phyloP scores from a whole-genome alignment of 148 eudicot genomes.

The Dianthus caryophyllus region DNA sequence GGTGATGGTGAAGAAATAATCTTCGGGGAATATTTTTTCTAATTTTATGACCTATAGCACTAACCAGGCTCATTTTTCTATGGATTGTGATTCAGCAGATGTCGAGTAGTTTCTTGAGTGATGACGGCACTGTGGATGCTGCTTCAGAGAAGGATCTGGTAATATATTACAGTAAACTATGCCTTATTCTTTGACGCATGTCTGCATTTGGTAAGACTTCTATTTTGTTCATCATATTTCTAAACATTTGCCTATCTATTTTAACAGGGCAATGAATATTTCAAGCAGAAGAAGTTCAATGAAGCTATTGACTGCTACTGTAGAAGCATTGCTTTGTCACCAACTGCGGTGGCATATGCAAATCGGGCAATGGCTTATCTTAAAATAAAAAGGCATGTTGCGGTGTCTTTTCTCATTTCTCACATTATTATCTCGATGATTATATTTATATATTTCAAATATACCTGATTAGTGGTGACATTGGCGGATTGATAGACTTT shows the following conservation, averaged over 20 bases:
- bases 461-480: background rate
- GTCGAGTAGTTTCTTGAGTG: conserved; percentile 39
- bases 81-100: conserved; percentile 44
- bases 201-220: background rate
- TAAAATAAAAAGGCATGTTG: conserved; percentile 63
- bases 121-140: conserved; percentile 66
- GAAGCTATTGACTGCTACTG: conserved; percentile 96
- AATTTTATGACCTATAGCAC: conserved; percentile 16
- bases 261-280: conserved; percentile 81
- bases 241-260: background rate
- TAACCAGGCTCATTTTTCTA: conserved; percentile 31
- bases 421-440: background rate
- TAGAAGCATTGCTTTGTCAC: conserved; percentile 86
- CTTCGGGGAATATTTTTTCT: conserved; percentile 19
- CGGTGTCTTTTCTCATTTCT: background rate
- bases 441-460: background rate
- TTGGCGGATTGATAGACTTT: background rate
- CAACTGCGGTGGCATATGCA: conserved; percentile 91
- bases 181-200: background rate
- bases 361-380: conserved; percentile 98
- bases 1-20: conserved; percentile 28
- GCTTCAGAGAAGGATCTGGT: conserved; percentile 94
- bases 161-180: conserved; percentile 7
- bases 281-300: conserved; percentile 82
- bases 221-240: background rate